Percentiles rank a stretch among this genome's conserved stretches.
Evolutionary conservation across 352 stramenopile species (phyloP).

Genomic region (Phytophthora hibernalis): DNA sequence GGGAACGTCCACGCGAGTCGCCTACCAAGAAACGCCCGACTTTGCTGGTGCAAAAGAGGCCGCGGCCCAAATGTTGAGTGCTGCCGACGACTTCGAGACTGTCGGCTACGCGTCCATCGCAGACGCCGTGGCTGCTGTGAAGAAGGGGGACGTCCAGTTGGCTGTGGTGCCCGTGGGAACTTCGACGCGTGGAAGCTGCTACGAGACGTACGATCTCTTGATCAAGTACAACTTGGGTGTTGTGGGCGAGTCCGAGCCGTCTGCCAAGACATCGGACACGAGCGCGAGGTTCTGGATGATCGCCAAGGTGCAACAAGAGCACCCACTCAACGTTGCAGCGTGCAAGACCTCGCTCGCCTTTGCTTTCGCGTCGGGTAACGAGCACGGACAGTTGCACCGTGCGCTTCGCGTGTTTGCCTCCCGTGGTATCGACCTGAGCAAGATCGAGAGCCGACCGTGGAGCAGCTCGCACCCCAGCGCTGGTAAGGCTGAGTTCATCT

Average conservation of each 20-base stretch:
- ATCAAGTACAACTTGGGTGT: constrained; percentile 75
- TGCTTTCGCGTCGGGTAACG: constrained; percentile 70
- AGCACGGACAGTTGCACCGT: constrained; percentile 65
- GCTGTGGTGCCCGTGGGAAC: constrained; percentile 96
- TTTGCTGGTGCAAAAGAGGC: constrained; percentile 24
- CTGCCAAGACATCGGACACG: constrained; percentile 7
- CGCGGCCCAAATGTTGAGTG: constrained; percentile 17
- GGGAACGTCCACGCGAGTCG: constrained; percentile 19
- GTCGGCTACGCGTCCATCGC: constrained; percentile 42
- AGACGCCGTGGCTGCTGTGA: constrained; percentile 62
- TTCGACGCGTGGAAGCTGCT: constrained; percentile 94
- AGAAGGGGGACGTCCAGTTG: constrained; percentile 91
- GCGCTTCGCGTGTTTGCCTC: constrained; percentile 67
- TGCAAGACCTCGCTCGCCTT: constrained; percentile 83
- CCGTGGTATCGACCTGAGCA: constrained; percentile 68
- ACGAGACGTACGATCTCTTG: constrained; percentile 95
- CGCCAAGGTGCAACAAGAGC: constrained; percentile 49
- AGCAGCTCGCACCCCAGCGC: constrained; percentile 14
- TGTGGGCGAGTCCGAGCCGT: constrained; percentile 49
- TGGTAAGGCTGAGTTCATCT: constrained; percentile 68
- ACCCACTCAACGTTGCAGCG: constrained; percentile 23
- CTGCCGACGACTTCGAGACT: constrained; percentile 12
- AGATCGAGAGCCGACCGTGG: constrained; percentile 79
- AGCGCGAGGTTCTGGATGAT: constrained; percentile 92
- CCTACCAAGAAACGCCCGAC: constrained; percentile 13